A percentile compares a stretch with the other conserved stretches of the same genome.
Conservation (phyloP, 169 alveolate genomes). For the Fabrea salina region DNA sequence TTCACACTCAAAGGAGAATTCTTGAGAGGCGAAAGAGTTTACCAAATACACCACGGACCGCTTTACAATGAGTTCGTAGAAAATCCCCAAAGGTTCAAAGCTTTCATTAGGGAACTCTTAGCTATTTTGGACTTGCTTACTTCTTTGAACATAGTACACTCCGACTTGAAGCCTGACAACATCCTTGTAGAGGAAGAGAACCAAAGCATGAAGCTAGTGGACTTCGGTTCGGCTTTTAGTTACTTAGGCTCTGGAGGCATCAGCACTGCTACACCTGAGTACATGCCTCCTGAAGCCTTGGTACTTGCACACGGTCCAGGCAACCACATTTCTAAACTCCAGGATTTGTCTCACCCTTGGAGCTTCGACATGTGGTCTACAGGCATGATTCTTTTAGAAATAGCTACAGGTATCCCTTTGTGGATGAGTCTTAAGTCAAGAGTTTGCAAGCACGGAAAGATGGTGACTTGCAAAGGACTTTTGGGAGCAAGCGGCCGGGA, state of each 20-base stretch:
- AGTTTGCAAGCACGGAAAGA: constrained; percentile 51
- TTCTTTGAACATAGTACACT: constrained; percentile 64
- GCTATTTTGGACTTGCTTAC: constrained; percentile 61
- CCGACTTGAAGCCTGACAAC: constrained; percentile 84
- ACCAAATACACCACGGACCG: constrained; percentile 59
- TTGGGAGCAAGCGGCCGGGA: constrained; percentile 76
- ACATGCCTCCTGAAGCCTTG: constrained; percentile 81
- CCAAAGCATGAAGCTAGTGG: constrained; percentile 63
- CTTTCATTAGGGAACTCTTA: constrained; percentile 51
- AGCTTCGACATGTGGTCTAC: constrained; percentile 80
- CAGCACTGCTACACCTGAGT: constrained; percentile 82
- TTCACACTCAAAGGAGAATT: constrained; percentile 76
- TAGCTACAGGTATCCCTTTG: constrained; percentile 71
- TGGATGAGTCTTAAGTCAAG: constrained; percentile 81
- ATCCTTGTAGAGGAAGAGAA: constrained; percentile 64
- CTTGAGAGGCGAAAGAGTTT: constrained; percentile 74
- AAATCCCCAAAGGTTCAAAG: constrained; percentile 53
- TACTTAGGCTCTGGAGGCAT: constrained; percentile 41
- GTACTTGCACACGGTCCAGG: constrained; percentile 44
- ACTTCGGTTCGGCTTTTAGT: constrained; percentile 74
- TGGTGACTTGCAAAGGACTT: constrained; percentile 58
- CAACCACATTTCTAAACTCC: constrained; percentile 6
- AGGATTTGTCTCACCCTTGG: constrained; percentile 53
- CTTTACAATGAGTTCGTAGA: constrained; percentile 43
- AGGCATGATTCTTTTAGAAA: constrained; percentile 77